Evolutionary conservation across 257 asterid species (phyloP).

Genomic region (Paulownia fortunei): DNA sequence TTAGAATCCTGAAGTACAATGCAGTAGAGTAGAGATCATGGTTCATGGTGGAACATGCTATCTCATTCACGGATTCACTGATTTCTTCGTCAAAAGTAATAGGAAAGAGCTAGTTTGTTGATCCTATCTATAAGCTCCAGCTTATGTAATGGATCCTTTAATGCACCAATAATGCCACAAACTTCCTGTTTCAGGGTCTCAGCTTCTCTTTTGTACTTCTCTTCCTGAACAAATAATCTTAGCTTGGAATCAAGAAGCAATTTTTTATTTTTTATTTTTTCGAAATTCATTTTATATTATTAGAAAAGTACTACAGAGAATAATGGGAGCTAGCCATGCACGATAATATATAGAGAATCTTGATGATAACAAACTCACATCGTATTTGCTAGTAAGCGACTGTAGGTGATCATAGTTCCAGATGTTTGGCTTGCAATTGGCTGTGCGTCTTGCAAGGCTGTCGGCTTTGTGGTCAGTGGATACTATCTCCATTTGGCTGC

Average conservation of each 20-base stretch:
- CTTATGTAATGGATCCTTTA: constrained; percentile 33
- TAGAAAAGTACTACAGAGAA: too few relatives aligned
- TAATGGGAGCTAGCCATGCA: too few relatives aligned
- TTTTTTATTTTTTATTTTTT: too few relatives aligned
- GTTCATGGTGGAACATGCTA: neutral
- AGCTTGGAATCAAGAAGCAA: too few relatives aligned
- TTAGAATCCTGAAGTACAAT: constrained; percentile 49
- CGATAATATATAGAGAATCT: too few relatives aligned
- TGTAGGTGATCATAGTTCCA: constrained; percentile 57
- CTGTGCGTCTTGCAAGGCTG: constrained; percentile 51
- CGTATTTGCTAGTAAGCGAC: constrained; percentile 40
- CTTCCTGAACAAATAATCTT: constrained; percentile 51
- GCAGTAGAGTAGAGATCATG: constrained; percentile 44
- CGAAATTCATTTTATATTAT: too few relatives aligned
- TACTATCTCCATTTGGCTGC: too few relatives aligned
- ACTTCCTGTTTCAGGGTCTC: constrained; percentile 49
- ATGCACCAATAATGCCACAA: neutral
- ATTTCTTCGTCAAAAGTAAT: constrained; percentile 52
- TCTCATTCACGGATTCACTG: constrained; percentile 12
- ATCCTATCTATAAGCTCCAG: constrained; percentile 54
- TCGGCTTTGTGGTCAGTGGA: too few relatives aligned
- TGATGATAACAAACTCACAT: constrained; percentile 38
- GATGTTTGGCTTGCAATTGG: constrained; percentile 67
- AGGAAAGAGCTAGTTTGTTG: constrained; percentile 43
- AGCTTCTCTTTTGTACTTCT: constrained; percentile 33